Conservation (phyloP, 345 rosid species). For the Stellera chamaejasme region DNA sequence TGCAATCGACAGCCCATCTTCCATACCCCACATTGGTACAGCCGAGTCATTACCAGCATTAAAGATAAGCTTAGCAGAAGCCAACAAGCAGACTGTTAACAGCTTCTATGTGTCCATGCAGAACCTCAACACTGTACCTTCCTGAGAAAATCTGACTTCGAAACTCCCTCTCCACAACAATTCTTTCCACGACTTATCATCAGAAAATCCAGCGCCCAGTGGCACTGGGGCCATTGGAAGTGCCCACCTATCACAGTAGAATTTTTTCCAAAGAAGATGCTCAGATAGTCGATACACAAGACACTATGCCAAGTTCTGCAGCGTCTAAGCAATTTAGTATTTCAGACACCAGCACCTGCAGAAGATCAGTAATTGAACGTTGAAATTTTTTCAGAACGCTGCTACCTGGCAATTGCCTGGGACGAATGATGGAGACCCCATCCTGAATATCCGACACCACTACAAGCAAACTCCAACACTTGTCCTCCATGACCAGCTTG, state of each 20-base stretch:
- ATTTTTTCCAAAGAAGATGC: constrained; percentile 83
- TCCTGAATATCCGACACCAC: too few species aligned
- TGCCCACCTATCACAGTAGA: constrained; percentile 85
- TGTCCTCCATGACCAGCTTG: too few species aligned
- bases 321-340: constrained; percentile 75
- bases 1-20: constrained; percentile 62
- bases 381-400: constrained; percentile 20
- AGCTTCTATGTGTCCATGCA: constrained; percentile 89
- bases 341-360: constrained; percentile 68
- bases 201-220: constrained; percentile 22
- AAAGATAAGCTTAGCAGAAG: constrained; percentile 76
- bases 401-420: constrained; percentile 28
- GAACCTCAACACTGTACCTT: constrained; percentile 48
- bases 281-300: constrained; percentile 73
- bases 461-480: too few species aligned
- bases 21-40: constrained; percentile 91
- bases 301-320: constrained; percentile 78
- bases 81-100: constrained; percentile 64
- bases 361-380: constrained; percentile 64
- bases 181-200: constrained; percentile 75
- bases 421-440: constrained; percentile 18
- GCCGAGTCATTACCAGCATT: constrained; percentile 76
- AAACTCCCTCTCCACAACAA: constrained; percentile 84
- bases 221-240: constrained; percentile 31
- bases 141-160: constrained; percentile 75